Base-by-base conservation (phyloP, 2,329 filamentous ascomycete genomes). In the Blastomyces emzantsi region DNA sequence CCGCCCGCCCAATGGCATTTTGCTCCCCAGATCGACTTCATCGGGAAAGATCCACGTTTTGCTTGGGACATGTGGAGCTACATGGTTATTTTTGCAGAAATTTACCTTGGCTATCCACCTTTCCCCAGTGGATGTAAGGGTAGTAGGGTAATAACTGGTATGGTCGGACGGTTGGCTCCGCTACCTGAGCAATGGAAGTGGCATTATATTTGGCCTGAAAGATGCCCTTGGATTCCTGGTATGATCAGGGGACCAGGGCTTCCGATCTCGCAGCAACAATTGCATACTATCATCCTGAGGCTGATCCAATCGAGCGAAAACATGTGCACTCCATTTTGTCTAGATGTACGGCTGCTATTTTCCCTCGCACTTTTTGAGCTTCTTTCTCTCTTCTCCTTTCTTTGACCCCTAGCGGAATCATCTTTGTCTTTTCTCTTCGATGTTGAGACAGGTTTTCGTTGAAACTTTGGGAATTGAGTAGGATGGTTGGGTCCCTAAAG, bases 41-140 rank as follows among this genome's bases (percentile, higher is more conserved):
- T 70, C n/a, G 15, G 63, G 15, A 56, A 67, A 66, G 64, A 65
- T 15, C 66, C 70, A 63, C 72, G 67, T 55, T 64, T 64, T 61
- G 68, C 69, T 57, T 72, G 70, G 52, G 70, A 72, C 56, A 72
- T 74, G 64, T 74, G 69, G 71, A 74, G 70, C 51, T 73, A 72
- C 36, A 73, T 73, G 70, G 33, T 68, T 61, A 47, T 73, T 28
- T 73, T 74, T 59, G 57, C 66, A 30, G 60, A 63, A n/a, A 68
- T 74, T 59, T 73, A 71, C 41, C 64, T 69, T 64, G 58, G 61
- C 19, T 60, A 55, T 62, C 25, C 63, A 54, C 70, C 67, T 25
- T 73, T 70, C 62, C 45, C n/a, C 58, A 52, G 39, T 9, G 17
- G 8, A 65, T 36, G 1, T 9, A 60, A 66, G 1, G 69, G 68